phyloP scores from a whole-genome alignment of 108 stramenopile species.

The Pinguiococcus pyrenoidosus region DNA sequence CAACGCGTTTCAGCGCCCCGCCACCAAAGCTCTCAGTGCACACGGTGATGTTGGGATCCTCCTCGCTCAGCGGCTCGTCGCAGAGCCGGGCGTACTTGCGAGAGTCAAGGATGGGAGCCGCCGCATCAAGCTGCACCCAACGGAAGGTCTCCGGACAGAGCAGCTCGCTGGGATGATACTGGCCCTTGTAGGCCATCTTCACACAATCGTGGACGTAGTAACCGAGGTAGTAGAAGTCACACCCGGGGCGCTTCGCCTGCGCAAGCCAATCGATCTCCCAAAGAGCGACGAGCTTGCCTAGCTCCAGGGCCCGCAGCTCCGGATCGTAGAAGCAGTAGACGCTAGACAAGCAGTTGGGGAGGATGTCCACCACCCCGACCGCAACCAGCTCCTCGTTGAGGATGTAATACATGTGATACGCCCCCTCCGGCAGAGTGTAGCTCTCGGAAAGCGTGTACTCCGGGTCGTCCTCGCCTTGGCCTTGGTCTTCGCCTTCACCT shows the following conservation, averaged over 20 bases:
- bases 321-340: constrained; percentile 94
- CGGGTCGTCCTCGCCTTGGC: constrained; percentile 6
- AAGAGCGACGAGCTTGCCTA: constrained; percentile 81
- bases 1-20: too few species aligned
- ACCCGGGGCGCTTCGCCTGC: constrained; percentile 7
- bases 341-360: constrained; percentile 70
- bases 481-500: constrained; percentile 1
- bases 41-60: too few species aligned
- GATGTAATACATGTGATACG: constrained; percentile 78
- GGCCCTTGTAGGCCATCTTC: constrained; percentile 93
- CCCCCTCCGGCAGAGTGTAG: constrained; percentile 44
- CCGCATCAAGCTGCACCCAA: constrained; percentile 66
- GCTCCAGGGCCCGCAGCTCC: constrained; percentile 44
- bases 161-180: constrained; percentile 78
- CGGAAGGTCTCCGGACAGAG: constrained; percentile 57
- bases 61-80: too few species aligned
- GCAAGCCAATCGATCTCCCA: constrained; percentile 77
- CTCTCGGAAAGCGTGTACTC: constrained; percentile 7
- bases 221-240: constrained; percentile 77
- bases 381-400: constrained; percentile 60
- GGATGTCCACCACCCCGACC: constrained; percentile 78
- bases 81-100: constrained; percentile 38
- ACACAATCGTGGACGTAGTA: constrained; percentile 83
- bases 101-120: constrained; percentile 39
- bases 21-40: too few species aligned